Evolutionary conservation across 208 protist genomes (phyloP).

Genomic region (Leishmania guyanensis): DNA sequence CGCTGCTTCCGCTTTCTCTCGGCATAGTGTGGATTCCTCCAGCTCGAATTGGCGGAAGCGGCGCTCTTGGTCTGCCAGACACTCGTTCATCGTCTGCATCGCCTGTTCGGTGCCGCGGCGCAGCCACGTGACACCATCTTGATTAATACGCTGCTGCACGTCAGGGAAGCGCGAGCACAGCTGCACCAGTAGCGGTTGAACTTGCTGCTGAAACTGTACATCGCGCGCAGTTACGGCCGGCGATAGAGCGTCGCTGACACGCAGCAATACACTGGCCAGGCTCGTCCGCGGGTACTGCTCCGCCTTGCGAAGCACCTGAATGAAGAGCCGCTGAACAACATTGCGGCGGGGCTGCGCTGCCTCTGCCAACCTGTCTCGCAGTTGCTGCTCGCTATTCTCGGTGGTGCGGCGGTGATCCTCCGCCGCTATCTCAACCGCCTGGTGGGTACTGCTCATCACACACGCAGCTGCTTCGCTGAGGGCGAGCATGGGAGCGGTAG

Average conservation of each 20-base stretch:
- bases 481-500: conserved; percentile 26
- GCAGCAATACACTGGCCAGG: conserved; percentile 40
- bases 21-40: conserved; percentile 44
- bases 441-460: background rate
- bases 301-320: conserved; percentile 50
- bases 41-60: conserved; percentile 63
- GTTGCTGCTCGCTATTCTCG: background rate
- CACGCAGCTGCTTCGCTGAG: conserved; percentile 2
- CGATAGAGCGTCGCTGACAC: conserved; percentile 51
- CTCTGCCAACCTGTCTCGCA: background rate
- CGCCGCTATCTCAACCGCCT: background rate
- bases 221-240: conserved; percentile 26
- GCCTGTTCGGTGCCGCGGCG: conserved; percentile 32
- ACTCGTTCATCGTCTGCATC: conserved; percentile 38
- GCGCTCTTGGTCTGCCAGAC: conserved; percentile 51
- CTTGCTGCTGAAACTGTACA: conserved; percentile 20
- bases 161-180: conserved; percentile 33
- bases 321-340: conserved; percentile 42
- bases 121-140: conserved; percentile 57
- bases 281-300: conserved; percentile 32
- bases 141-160: conserved; percentile 27
- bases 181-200: conserved; percentile 41
- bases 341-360: conserved; percentile 13
- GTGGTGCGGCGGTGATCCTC: background rate
- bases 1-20: conserved; percentile 27